These are phyloP conservation scores for Eimeria praecox DNA, from an alignment of 169 alveolate species.

Conservation along the genomic window DNA sequence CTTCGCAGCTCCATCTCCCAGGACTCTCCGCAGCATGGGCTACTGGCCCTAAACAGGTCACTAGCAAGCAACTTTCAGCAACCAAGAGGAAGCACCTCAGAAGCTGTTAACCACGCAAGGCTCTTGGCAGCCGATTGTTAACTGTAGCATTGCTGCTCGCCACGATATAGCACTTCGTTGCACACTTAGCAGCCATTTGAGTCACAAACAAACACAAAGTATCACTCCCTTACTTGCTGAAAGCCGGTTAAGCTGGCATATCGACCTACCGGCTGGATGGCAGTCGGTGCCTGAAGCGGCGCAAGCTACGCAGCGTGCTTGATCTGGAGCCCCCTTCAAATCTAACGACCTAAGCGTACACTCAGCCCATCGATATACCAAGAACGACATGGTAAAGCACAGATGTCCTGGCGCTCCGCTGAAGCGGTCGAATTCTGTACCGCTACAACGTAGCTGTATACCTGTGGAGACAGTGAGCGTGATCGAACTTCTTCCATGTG, in stretches of 20 bases:
- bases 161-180: not conserved
- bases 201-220: not conserved
- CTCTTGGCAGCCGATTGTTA: not conserved
- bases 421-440: too few species aligned
- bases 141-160: not conserved
- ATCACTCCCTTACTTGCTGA: not conserved
- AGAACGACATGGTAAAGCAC: not conserved
- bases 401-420: not conserved
- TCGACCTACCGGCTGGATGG: not conserved
- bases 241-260: not conserved
- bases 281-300: not conserved
- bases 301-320: not conserved
- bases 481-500: too few species aligned
- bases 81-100: too few species aligned
- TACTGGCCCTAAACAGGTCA: not conserved
- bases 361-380: not conserved
- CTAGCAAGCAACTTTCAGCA: not conserved
- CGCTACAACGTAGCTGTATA: too few species aligned
- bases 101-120: too few species aligned
- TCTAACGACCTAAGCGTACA: not conserved
- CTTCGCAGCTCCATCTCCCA: not conserved
- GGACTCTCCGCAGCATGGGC: not conserved
- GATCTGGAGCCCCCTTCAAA: not conserved
- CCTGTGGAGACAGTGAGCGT: too few species aligned
- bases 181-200: not conserved